Base-by-base conservation (phyloP, 306 rosid genomes). In the Lathyrus tuberosus region DNA sequence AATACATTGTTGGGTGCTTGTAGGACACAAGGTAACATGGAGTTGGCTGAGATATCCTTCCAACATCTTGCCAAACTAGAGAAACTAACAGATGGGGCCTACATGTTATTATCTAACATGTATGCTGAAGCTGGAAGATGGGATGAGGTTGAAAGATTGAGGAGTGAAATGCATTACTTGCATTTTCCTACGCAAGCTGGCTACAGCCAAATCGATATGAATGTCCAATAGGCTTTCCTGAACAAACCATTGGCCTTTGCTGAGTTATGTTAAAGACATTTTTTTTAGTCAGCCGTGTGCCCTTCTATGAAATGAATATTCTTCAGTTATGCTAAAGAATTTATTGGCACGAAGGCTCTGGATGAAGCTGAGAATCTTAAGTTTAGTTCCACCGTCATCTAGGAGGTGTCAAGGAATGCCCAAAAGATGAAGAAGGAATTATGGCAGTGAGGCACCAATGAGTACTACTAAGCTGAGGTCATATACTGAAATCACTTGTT, bases 1-100 rank as follows among this genome's bases (percentile, higher is more conserved):
- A 83, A 88, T 69, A 86, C 86, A 2, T 81, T 89, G 90, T 44
- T 86, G 69, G 84, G 88, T 73, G 96, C 84, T 63, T 85, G 92
- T 80, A 80, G 81, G 70, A 76, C 77, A 73, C 92, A 81, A 44
- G 69, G 81, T 48, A 72, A 83, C 57, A 79, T 74, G 11, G 87
- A 79, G 56, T 70, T 89, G 79, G 96, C 86, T n/a, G 81, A 83
- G 84, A 70, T 77, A 56, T 52, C 83, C 66, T 89, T 89, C 84
- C 74, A 44, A 61, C 78, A 78, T 56, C 90, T 89, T 65, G 79
- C 78, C 38, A 72, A 67, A 77, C 72, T 80, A 67, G 80, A 75
- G 77, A 44, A 72, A 62, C 79, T 69, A 68, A 83, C 72, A 37
- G 86, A 84, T 78, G 96, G 80, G 73, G 90, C 86, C 73, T 89